Evolutionary conservation across 495 filamentous ascomycete species (phyloP), one percentile per base, ranked within the genome.

Genomic region (Penicillium coffeae): DNA sequence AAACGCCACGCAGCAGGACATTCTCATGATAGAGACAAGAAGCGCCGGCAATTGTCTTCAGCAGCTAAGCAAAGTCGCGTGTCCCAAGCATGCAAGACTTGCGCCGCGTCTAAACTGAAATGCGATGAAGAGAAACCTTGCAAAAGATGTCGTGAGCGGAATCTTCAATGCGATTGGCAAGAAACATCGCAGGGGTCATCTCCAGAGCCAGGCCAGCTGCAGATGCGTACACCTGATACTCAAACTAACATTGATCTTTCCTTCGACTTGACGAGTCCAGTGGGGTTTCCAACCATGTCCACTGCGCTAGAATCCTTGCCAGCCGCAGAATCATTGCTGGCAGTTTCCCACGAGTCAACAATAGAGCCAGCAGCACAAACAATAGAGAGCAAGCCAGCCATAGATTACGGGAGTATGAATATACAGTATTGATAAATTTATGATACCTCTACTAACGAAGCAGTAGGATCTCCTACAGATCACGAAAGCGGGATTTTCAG

Each of bases 1-100:
- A 79, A 78, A 55, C 69, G 77, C 27, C 78, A 81, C 54, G 66
- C 73, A 14, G 58, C 74, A n/a, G 77, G 75, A 30, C 78, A 80
- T 55, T 62, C 68, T 30, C 61, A 74, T 35, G 62, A 71, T 43
- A 65, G 64, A 18, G 59, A 67, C 38, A 52, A 60, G n/a, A 67
- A 75, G 36, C 68, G 71, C 37, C 71, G 72, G 40, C 70, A 75
- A 22, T 65, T 67, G 48, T 67, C 64, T 21, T 65, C 69, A 13
- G 62, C 66, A 9, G 60, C 70, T 12, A 75, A 71, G n/a, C 66
- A 71, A 7, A 69, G 73, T 22, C 76, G 78, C 2, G 77, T 80
- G 8, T 75, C 74, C 4, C 78, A 79, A 47, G 78, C 78, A 1
- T 81, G 78, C 47, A 72, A 69, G 20, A 54, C 70, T 3, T 79